Conservation (phyloP, 2,329 filamentous ascomycete genomes). For the Gremmenia infestans region DNA sequence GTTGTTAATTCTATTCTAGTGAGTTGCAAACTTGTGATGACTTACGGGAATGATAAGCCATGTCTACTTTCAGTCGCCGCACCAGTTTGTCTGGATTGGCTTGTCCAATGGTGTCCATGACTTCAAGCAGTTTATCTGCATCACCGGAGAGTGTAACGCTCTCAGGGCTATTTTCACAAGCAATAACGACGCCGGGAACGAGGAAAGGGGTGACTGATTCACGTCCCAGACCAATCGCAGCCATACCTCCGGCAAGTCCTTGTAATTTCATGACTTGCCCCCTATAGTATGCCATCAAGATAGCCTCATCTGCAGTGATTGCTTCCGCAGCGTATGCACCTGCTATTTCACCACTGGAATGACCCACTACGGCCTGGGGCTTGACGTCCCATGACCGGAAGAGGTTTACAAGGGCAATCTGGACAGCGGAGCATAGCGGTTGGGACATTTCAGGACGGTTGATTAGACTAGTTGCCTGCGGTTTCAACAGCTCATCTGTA, state of each 20-base stretch:
- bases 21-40: conserved; percentile 11
- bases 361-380: conserved; percentile 33
- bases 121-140: conserved; percentile 8
- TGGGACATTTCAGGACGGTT: conserved; percentile 16
- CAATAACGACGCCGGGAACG: conserved; percentile 23
- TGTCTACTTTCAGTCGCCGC: conserved; percentile 20
- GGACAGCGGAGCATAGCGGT: conserved; percentile 19
- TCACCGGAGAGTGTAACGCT: conserved; percentile 26
- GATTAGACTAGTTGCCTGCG: conserved; percentile 19
- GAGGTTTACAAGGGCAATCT: conserved; percentile 18
- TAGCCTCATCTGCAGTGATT: conserved; percentile 24
- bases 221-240: conserved; percentile 38
- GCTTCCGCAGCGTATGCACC: conserved; percentile 35
- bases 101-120: conserved; percentile 11
- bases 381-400: conserved; percentile 24
- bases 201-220: conserved; percentile 21
- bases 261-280: conserved; percentile 1
- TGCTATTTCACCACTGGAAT: conserved; percentile 39
- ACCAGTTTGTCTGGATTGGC: conserved; percentile 20
- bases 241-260: conserved; percentile 39
- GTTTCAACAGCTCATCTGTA: conserved; percentile 32
- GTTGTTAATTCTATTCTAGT: neutral
- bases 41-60: conserved; percentile 29
- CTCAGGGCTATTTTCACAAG: conserved; percentile 27
- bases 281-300: conserved; percentile 12